Base-by-base conservation (phyloP, 441 rosid genomes). In the Populus trichocarpa region DNA sequence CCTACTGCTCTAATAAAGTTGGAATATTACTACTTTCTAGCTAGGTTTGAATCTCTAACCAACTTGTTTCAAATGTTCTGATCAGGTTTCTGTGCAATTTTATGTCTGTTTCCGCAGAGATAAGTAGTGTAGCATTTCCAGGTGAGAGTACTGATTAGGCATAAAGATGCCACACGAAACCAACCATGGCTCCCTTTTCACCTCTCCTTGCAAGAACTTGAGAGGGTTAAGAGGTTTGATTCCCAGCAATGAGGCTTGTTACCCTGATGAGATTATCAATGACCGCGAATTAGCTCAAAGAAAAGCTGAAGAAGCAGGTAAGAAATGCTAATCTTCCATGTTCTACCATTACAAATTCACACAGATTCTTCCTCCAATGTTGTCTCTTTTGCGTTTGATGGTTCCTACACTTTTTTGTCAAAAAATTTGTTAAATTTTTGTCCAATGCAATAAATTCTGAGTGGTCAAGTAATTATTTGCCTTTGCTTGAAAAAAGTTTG, bases 251-350 rank as follows among this genome's bases (percentile, higher is more conserved):
- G 82, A 83, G 59, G 84, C 84, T 12, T 61, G 81, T 25, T 74
- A 36, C 77, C 61, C 75, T 23, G 97, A 87, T 13, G 91, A 90
- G 75, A 79, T 79, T 20, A 81, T 89, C 79, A 88, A 88, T 75
- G 97, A 93, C 85, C 81, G 78, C 82, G 92, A 92, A 79, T 85
- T 95, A 50, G 97, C 97, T 80, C 93, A 88, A 73, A 82, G 99
- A 69, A 95, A 93, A 87, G 99, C 98, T 80, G 95, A 86, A 87
- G 98, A 95, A 91, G 95, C 99, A 85, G 99, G 99, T 95, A 71
- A 36, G 20, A 59, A n/a, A 8, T n/a, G 26, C 13, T 22, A 22
- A 8, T 9, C 0, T 59, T 59, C 25, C 65, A 59, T 8, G 32
- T 2, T 36, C 26, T 69, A 6, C 38, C 26, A 59, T 59, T 59